These are phyloP conservation scores for Ananas comosus DNA, from an alignment of 176 grass and related monocot genomes.

Conservation along the genomic window DNA sequence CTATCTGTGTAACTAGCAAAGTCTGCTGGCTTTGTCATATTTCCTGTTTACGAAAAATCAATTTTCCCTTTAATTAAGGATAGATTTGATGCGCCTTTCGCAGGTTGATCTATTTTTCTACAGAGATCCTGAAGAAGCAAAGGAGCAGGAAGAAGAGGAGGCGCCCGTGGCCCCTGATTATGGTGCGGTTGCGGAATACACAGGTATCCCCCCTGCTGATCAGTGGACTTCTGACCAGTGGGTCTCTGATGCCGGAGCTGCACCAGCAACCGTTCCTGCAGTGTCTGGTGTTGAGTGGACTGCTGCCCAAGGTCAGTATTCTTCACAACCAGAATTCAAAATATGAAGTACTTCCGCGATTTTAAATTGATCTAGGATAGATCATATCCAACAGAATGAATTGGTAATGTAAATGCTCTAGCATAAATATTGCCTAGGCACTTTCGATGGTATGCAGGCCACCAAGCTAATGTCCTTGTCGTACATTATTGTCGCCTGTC, in stretches of 20 bases:
- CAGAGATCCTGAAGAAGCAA: constrained; percentile 85
- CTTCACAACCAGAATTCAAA: neutral
- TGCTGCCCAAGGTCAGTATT: constrained; percentile 39
- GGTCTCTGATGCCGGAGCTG: constrained; percentile 38
- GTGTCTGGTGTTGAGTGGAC: constrained; percentile 37
- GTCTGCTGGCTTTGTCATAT: too few species aligned
- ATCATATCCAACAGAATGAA: neutral
- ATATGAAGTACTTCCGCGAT: neutral
- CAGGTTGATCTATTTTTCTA: constrained; percentile 94
- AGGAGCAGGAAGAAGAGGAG: constrained; percentile 89
- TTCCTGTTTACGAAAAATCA: neutral
- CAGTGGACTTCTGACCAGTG: constrained; percentile 63
- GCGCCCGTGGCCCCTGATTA: constrained; percentile 45
- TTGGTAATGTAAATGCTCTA: too few species aligned
- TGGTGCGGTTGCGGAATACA: constrained; percentile 40
- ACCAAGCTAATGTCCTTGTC: too few species aligned
- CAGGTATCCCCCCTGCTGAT: constrained; percentile 32
- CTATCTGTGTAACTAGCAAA: too few species aligned
- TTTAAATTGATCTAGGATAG: neutral
- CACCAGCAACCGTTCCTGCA: constrained; percentile 8
- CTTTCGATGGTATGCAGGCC: too few species aligned
- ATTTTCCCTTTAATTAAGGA: neutral
- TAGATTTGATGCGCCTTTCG: neutral
- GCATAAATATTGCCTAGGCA: too few species aligned
- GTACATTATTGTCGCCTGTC: too few species aligned